Base-by-base conservation (phyloP, 192 early-diverging fungal species). In the Linnemannia exigua region DNA sequence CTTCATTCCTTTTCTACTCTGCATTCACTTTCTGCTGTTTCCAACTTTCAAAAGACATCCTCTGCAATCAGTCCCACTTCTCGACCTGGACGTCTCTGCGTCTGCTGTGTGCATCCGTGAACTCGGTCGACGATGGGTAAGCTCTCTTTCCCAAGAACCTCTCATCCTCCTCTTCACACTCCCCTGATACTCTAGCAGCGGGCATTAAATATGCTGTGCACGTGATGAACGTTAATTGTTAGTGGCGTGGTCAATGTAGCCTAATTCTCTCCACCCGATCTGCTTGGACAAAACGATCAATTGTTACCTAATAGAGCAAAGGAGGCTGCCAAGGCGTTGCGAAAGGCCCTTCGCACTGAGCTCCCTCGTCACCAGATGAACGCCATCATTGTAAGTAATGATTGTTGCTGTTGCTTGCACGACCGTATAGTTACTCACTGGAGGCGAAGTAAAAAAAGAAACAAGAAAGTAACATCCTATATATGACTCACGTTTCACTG, bases 251-350 rank as follows among this genome's bases (percentile, higher is more conserved):
- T 37, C 41, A 44, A 6, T n/a, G 35, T 54, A 36, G 33, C 5
- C 19, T 52, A 7, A 50, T 12, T 52, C 35, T 36, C 47, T 47
- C 12, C 11, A 25, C 9, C 17, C 22, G 33, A 25, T 52, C 15
- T 22, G 16, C 14, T 12, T 31, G 2, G 9, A 16, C 48, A 4
- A 15, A 1, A 25, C 41, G 41, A 44, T 31, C 14, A 5, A 51
- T 22, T 15, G 2, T 73, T 33, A n/a, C 15, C 19, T 33, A 17
- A 19, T 12, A 73, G 75, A 46, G 61, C 63, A 5, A 79, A 79
- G 36, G 82, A 85, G 52, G 82, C 82, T 9, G 66, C 73, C 1
- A 85, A 74, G 41, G 77, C 82, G 17, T 22, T 85, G 37, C 77
- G 82, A 58, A 79, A 79, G 25, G 51, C 37, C 15, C 25, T 85